Evolutionary conservation across 768 basidiomycete genomes (phyloP), one percentile per base, ranked within the genome.

Genomic region (Jaapia argillacea): DNA sequence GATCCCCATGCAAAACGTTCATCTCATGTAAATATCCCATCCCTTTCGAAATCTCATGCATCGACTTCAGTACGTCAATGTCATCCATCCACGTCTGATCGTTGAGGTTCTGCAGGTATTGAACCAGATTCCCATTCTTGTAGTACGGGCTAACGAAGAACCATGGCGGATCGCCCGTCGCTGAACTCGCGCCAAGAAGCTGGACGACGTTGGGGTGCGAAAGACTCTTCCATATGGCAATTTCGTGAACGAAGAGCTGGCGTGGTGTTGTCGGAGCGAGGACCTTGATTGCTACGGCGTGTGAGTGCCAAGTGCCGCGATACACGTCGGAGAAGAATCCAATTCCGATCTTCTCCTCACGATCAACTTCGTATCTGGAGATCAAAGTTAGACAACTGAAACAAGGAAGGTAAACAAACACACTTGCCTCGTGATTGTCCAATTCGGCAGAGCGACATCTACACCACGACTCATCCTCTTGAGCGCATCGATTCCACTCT

Each of bases 251-350:
- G 62, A 91, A 92, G 4, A 86, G 64, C 24, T 71, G 62, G 35
- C 70, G 67, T 2, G 80, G 77, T 1, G 81, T 78, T 27, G 69
- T 69, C 40, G 74, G 70, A 2, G 77, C 71, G 12, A 88, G 64
- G 2, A 85, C 74, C 60, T 89, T 88, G 67, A 87, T 71, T 3
- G 83, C 80, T 5, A 87, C 85, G 0, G 67, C 66, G 18, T 69
- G 67, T 3, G 68, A 72, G 26, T 75, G 68, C 86, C 88, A 92
- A 7, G 61, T 70, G 0, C 86, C 88, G n/a, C 69, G 67, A 59
- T 81, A 88, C 5, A 90, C 85, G 43, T 81, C 75, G 10, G 82
- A 82, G 63, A 87, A 85, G 60, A 75, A 80, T 0, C 87, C 86
- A 16, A 76, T 53, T 3, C 85, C 81, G 45, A 91, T 78, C 56